These are phyloP conservation scores for Ustilago shanxiensis DNA, from an alignment of 1,284 basidiomycete genomes.

Conservation along the genomic window DNA sequence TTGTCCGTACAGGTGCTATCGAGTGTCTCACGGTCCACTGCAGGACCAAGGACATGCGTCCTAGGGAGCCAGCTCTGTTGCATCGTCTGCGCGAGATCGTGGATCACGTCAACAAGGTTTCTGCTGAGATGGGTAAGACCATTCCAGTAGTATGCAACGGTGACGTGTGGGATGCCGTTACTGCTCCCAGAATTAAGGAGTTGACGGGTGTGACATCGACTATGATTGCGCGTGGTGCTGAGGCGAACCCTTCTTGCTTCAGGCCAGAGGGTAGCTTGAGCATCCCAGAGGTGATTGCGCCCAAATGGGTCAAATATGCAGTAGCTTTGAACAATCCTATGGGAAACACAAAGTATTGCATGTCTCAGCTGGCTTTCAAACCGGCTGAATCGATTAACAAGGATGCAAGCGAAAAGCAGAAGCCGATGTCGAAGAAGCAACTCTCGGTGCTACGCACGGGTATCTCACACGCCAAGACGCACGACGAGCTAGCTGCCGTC, in stretches of 20 bases:
- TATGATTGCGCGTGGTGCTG: conserved; percentile 96
- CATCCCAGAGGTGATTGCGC: conserved; percentile 59
- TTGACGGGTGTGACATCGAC: conserved; percentile 82
- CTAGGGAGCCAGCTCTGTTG: conserved; percentile 82
- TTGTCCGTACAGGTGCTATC: conserved; percentile 84
- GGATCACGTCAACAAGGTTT: conserved; percentile 78
- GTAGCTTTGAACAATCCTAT: conserved; percentile 77
- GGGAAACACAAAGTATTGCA: conserved; percentile 91
- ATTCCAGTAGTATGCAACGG: conserved; percentile 93
- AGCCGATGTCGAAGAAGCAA: conserved; percentile 37
- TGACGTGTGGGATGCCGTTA: conserved; percentile 84
- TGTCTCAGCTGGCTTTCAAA: conserved; percentile 72
- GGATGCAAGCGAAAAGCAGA: conserved; percentile 16
- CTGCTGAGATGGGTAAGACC: conserved; percentile 73
- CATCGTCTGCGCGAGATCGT: conserved; percentile 86
- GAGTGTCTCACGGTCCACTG: conserved; percentile 94
- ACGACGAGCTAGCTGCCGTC: conserved; percentile 47
- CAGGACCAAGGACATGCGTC: conserved; percentile 91
- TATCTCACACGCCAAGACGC: conserved; percentile 53
- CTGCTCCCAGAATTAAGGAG: conserved; percentile 80
- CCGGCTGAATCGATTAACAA: conserved; percentile 26
- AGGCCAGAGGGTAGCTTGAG: conserved; percentile 71
- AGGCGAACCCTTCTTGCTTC: conserved; percentile 92
- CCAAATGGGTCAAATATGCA: conserved; percentile 62
- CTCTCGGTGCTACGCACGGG: conserved; percentile 32